A percentile compares a stretch with the other conserved stretches of the same genome.
phyloP scores from a whole-genome alignment of 2,329 filamentous ascomycete genomes.

The Rhinocladiella mackenziei region DNA sequence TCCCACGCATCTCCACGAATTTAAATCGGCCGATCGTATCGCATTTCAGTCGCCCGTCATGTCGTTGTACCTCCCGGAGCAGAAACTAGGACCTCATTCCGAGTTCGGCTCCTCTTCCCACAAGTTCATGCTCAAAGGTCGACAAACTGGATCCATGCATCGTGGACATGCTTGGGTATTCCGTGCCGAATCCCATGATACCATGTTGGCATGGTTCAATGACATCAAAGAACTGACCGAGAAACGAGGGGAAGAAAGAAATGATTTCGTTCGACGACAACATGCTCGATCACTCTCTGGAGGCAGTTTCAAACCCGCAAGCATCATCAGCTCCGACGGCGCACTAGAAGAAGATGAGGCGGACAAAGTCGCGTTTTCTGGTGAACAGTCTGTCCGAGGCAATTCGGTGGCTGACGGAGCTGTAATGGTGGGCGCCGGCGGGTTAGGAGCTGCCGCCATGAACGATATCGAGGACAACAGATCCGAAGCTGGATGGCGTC shows the following conservation, averaged over 20 bases:
- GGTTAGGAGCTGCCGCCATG: conserved; percentile 35
- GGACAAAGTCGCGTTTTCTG: conserved; percentile 62
- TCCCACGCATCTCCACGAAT: conserved; percentile 95
- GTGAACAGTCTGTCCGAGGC: conserved; percentile 41
- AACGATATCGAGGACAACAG: conserved; percentile 28
- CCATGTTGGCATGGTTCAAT: conserved; percentile 95
- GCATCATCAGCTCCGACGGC: conserved; percentile 68
- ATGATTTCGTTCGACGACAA: conserved; percentile 71
- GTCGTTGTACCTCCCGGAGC: conserved; percentile 91
- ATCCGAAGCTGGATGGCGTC: conserved; percentile 35
- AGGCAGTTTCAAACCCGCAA: conserved; percentile 53
- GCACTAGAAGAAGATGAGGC: conserved; percentile 70
- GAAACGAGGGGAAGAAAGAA: conserved; percentile 80
- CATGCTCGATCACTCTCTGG: conserved; percentile 76
- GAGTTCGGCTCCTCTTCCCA: conserved; percentile 77
- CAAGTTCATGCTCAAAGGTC: conserved; percentile 96
- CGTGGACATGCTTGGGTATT: conserved; percentile 69
- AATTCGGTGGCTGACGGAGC: conserved; percentile 31
- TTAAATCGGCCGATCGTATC: conserved; percentile 94
- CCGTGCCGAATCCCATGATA: conserved; percentile 70
- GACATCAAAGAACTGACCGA: conserved; percentile 88
- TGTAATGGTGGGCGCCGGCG: conserved; percentile 36
- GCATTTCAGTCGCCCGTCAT: conserved; percentile 80
- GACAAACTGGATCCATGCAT: conserved; percentile 89
- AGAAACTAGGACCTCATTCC: conserved; percentile 91